These are phyloP conservation scores for Thymus quinquecostatus DNA, from an alignment of 257 asterid species.

Conservation along the genomic window DNA sequence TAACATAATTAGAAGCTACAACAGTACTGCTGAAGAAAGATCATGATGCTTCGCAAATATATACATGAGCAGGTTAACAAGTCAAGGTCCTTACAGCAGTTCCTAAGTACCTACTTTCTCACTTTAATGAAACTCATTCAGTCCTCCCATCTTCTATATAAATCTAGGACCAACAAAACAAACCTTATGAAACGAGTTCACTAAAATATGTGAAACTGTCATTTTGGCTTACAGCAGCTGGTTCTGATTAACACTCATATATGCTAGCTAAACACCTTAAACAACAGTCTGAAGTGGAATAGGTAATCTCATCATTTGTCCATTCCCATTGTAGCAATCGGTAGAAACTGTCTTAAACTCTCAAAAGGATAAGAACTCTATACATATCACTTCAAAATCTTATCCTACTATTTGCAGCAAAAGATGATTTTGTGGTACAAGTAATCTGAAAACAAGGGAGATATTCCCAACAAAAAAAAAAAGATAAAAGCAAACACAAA, in stretches of 20 bases:
- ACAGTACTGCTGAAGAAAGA: too few relatives aligned
- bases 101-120: neutral
- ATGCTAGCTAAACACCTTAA: constrained; percentile 11
- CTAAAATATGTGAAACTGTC: neutral
- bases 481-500: neutral
- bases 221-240: constrained; percentile 4
- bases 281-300: constrained; percentile 19
- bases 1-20: constrained; percentile 8
- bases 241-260: neutral
- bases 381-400: constrained; percentile 16
- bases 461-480: neutral
- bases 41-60: too few relatives aligned
- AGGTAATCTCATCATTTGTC: constrained; percentile 14
- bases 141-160: constrained; percentile 20
- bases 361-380: neutral
- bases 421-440: constrained; percentile 17
- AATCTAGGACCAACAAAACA: neutral
- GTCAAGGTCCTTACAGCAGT: constrained; percentile 17
- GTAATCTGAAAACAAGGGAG: neutral
- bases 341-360: neutral
- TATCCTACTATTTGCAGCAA: constrained; percentile 14
- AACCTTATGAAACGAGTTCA: neutral
- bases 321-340: constrained; percentile 1
- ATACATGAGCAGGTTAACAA: neutral
- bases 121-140: neutral